These are phyloP conservation scores for Tillandsia leiboldiana DNA, from an alignment of 176 grass and related monocot species.

Conservation along the genomic window DNA sequence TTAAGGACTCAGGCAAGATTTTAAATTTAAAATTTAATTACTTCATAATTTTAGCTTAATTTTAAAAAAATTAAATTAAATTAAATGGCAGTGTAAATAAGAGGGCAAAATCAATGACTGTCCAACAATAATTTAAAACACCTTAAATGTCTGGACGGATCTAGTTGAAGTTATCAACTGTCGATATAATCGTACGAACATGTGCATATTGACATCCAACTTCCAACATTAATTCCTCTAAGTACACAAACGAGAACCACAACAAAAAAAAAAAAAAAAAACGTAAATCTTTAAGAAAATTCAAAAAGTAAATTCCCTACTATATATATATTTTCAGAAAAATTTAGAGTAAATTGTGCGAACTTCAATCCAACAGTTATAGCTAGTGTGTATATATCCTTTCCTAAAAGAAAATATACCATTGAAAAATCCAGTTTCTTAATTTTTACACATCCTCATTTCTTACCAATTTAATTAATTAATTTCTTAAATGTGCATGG, in stretches of 20 bases:
- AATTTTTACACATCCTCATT: neutral
- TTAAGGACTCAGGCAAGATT: too few relatives aligned
- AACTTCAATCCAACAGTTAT: too few relatives aligned
- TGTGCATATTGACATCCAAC: constrained; percentile 22
- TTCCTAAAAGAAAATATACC: too few relatives aligned
- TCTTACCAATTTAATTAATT: neutral
- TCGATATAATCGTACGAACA: constrained; percentile 8
- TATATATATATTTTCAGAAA: neutral
- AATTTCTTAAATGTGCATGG: neutral
- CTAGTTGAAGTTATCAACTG: constrained; percentile 28
- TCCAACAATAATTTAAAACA: constrained; percentile 2
- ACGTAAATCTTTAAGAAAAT: neutral
- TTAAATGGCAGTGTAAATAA: too few relatives aligned
- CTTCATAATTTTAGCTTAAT: too few relatives aligned
- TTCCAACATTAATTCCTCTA: constrained; percentile 25
- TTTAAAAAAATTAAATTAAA: too few relatives aligned
- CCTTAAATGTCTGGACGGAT: constrained; percentile 26
- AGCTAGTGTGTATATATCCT: too few relatives aligned
- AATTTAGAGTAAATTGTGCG: neutral
- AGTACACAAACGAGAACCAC: constrained; percentile 10
- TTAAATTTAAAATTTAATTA: too few relatives aligned
- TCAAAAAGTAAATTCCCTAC: neutral
- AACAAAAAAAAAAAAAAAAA: neutral
- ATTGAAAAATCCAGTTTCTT: too few relatives aligned
- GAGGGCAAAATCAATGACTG: too few relatives aligned